Evolutionary conservation across 2,329 filamentous ascomycete species (phyloP).

Genomic region (Hymenoscyphus salicellus): DNA sequence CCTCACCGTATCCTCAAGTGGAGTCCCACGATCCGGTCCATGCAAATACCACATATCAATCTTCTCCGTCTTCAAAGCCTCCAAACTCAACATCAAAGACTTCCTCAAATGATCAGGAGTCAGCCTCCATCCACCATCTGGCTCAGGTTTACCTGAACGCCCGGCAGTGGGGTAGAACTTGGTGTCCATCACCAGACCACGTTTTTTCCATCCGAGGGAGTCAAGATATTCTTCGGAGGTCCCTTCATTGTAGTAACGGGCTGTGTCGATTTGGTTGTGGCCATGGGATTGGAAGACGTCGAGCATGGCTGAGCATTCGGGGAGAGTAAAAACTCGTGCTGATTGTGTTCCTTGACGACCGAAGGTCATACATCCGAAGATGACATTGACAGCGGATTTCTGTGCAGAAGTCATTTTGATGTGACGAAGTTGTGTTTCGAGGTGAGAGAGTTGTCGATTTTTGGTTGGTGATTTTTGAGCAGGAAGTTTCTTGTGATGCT

Average conservation of each 20-base stretch:
- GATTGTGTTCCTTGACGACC: conserved; percentile 14
- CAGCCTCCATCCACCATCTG: conserved; percentile 49
- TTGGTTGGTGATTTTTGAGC: not conserved
- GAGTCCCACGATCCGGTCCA: conserved; percentile 30
- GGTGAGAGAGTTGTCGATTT: not conserved
- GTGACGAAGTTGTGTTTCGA: not conserved
- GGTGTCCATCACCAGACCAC: conserved; percentile 61
- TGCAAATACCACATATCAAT: conserved; percentile 33
- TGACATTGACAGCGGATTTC: conserved; percentile 14
- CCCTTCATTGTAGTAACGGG: conserved; percentile 61
- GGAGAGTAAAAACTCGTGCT: conserved; percentile 12
- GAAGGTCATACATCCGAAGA: conserved; percentile 20
- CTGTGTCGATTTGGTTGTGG: conserved; percentile 70
- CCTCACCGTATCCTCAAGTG: conserved; percentile 32
- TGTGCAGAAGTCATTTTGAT: not conserved
- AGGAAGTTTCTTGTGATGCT: too few species aligned
- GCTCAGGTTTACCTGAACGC: conserved; percentile 18
- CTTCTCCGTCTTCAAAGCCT: conserved; percentile 51
- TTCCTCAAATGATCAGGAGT: conserved; percentile 48
- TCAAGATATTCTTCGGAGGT: conserved; percentile 62
- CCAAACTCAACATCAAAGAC: conserved; percentile 49
- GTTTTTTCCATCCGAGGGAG: conserved; percentile 57
- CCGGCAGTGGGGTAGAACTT: conserved; percentile 40
- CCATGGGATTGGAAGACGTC: conserved; percentile 64
- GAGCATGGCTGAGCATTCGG: conserved; percentile 58